Evolutionary conservation across 345 rosid species (phyloP), one percentile per base, ranked within the genome.

Genomic region (Hibiscus mutabilis): DNA sequence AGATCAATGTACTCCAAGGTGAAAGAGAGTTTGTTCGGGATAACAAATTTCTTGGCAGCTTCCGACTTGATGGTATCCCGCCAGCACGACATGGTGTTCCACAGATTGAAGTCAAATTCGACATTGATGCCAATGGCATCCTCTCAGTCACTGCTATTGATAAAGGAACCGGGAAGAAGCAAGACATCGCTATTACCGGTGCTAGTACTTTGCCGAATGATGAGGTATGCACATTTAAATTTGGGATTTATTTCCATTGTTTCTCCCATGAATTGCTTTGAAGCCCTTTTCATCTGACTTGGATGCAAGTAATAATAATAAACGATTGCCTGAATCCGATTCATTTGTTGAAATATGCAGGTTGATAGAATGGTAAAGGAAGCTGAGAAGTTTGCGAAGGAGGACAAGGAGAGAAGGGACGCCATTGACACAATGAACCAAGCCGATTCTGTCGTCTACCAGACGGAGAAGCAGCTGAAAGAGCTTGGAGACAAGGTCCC

Each of bases 351-450:
- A 40, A 67, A 66, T 64, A 60, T 76, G 40, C 46, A 94, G 98
- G 98, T 94, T 35, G 86, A 86, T 16, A 83, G 86, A 75, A 94
- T 94, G 98, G 97, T 94, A 18, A 84, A 76, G 9, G 98, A 94
- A 52, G 98, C 97, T 3, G 97, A 94, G 84, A 91, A 73, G 73
- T 94, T 90, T 69, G 81, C 97, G 0, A 87, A 87, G 82, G 97
- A 94, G 73, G 98, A 94, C 79, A 94, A 90, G 79, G 95, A 94
- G 82, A 94, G 84, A 85, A 86, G 98, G 78, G 98, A 94, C 3
- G 89, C 97, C 1, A 91, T 94, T 9, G 98, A 94, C 88, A 94
- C 98, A 24, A 94, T 91, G 87, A 91, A 94, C 83, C 98, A 94
- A 60, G 98, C 97, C 0, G 98, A 91, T 71, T 94, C 98, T 0